Evolutionary conservation across 2,329 filamentous ascomycete genomes (phyloP), one percentile per base, ranked within the genome.

Genomic region (Leptodontidium sp.): DNA sequence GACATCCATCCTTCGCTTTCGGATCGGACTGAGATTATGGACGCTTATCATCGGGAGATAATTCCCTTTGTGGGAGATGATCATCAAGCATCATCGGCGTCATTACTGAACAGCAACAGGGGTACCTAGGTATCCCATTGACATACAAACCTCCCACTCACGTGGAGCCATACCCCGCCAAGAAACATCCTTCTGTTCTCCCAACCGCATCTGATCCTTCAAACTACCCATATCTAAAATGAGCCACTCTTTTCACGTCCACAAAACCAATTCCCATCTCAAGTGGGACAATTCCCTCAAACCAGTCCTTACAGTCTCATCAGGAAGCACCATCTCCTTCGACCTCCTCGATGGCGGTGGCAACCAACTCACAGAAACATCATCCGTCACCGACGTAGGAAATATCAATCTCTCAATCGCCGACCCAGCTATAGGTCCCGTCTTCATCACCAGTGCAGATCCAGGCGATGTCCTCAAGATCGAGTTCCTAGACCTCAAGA

Each of bases 401-500:
- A 76, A 77, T n/a, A 80, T 86, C 66, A 78, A 84, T 68, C 75
- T 82, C 40, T 68, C 73, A 17, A 75, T 80, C 17, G 80, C 80
- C 38, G 85, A 86, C 70, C 84, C 85, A 0, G 84, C 82, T 58
- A 82, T 84, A 64, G 85, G 85, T 0, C 85, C 85, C 12, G 81
- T 87, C 43, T 83, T 79, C 71, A 74, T 87, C 66, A 80, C 83
- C 59, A 82, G 79, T 62, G 84, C 85, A 14, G 78, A 82, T 65
- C 84, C 85, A 0, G 85, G 85, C 49, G 85, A 87, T 73, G 82
- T 85, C 1, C 78, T 87, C 35, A 82, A 84, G 69, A 78, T 87
- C 52, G 84, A 87, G 52, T 78, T 87, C 62, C 79, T 86, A 17
- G 78, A 80, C 29, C 78, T 87, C 4, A 71, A 80, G 66, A 79